Evolutionary conservation across 257 asterid species (phyloP).

Genomic region (Solanum clarkiae): DNA sequence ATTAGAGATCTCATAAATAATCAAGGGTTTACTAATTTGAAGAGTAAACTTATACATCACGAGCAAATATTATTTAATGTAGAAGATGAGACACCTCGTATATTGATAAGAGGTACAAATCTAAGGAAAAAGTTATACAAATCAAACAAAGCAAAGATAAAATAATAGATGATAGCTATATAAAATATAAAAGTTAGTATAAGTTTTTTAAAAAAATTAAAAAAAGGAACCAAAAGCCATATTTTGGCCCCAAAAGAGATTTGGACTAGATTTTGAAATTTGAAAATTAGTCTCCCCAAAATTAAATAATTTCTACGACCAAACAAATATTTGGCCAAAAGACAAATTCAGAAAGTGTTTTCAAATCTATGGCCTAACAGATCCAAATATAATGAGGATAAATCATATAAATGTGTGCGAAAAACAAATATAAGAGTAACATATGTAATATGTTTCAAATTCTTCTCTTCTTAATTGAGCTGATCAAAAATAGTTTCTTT

Average conservation of each 20-base stretch:
- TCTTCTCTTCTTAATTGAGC: accelerated
- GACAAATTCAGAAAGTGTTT: background rate
- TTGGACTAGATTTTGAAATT: background rate
- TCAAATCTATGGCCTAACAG: background rate
- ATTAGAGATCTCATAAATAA: background rate
- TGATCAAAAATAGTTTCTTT: no score
- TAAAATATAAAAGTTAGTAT: background rate
- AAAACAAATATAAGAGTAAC: background rate
- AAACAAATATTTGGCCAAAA: background rate
- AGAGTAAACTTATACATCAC: no score
- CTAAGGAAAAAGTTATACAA: background rate
- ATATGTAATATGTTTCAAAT: no score
- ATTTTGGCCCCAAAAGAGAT: background rate
- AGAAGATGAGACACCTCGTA: background rate
- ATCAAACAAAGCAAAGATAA: background rate
- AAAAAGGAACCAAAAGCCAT: background rate
- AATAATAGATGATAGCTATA: background rate
- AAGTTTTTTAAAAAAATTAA: background rate
- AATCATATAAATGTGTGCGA: background rate
- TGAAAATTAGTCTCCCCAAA: background rate
- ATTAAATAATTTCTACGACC: background rate
- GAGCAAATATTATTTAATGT: no score
- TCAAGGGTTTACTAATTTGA: background rate
- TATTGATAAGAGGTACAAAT: background rate
- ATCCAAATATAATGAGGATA: background rate